Evolutionary conservation across 2,329 filamentous ascomycete species (phyloP).

Genomic region (Fusarium oligoseptatum): DNA sequence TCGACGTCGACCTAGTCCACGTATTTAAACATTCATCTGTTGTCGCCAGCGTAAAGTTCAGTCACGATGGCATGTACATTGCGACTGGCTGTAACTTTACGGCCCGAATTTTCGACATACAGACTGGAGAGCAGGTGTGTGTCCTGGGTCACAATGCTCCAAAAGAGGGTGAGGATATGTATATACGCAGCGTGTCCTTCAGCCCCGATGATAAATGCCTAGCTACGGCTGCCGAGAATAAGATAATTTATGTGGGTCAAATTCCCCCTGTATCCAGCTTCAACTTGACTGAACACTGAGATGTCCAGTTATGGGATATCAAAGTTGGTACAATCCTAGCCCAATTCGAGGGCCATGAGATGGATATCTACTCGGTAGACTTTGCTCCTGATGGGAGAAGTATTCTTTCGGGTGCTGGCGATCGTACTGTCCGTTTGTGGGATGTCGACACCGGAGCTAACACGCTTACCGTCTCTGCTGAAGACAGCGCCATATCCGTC

Average conservation of each 20-base stretch:
- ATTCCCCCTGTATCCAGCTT: not conserved
- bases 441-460: not conserved
- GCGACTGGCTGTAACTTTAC: not conserved
- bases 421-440: not conserved
- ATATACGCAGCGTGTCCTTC: not conserved
- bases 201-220: not conserved
- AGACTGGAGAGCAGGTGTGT: not conserved
- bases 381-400: not conserved
- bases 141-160: not conserved
- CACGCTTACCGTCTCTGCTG: not conserved
- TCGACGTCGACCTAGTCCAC: not conserved
- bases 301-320: not conserved
- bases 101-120: not conserved
- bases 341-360: not conserved
- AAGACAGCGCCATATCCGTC: fast-evolving
- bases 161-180: fast-evolving
- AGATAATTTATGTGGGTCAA: not conserved
- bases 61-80: not conserved
- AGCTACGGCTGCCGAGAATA: not conserved
- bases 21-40: not conserved
- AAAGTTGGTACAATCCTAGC: not conserved
- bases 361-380: fast-evolving
- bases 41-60: not conserved
- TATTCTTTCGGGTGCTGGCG: not conserved
- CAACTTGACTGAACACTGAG: not conserved